phyloP scores from a whole-genome alignment of 768 basidiomycete genomes.

The Termitomyces sp. region DNA sequence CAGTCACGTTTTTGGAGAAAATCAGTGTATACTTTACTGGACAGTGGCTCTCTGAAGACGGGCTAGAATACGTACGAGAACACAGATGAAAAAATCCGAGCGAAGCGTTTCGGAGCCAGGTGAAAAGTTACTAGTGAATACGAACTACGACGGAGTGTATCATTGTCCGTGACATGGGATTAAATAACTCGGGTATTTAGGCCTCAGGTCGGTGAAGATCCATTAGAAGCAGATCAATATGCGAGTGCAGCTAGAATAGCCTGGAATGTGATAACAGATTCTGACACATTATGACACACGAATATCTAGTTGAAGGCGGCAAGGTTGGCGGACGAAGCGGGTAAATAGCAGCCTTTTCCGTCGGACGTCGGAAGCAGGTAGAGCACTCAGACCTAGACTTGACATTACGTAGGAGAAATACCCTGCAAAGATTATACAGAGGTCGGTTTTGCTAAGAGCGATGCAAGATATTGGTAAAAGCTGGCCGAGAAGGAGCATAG shows the following conservation, averaged over 20 bases:
- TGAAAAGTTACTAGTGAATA: not conserved
- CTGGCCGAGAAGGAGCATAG: no score
- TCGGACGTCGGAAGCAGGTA: not conserved
- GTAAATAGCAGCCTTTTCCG: not conserved
- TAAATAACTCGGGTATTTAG: not conserved
- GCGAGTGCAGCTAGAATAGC: not conserved
- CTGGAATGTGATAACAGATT: not conserved
- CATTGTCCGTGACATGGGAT: not conserved
- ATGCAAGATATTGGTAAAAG: no score
- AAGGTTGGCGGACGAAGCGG: not conserved
- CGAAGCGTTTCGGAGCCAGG: not conserved
- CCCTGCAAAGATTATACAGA: no score
- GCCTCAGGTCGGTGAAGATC: not conserved
- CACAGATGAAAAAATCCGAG: not conserved
- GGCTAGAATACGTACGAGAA: not conserved
- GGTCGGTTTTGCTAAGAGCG: no score
- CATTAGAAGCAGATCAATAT: not conserved
- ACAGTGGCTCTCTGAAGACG: not conserved
- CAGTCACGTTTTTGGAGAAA: not conserved
- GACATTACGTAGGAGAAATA: not conserved
- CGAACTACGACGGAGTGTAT: not conserved
- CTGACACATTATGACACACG: no score
- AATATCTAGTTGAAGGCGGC: not conserved
- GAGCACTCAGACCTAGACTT: not conserved
- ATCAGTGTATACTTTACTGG: not conserved